Conservation (phyloP, 768 basidiomycete genomes). For the Cyclocybe aegerita region DNA sequence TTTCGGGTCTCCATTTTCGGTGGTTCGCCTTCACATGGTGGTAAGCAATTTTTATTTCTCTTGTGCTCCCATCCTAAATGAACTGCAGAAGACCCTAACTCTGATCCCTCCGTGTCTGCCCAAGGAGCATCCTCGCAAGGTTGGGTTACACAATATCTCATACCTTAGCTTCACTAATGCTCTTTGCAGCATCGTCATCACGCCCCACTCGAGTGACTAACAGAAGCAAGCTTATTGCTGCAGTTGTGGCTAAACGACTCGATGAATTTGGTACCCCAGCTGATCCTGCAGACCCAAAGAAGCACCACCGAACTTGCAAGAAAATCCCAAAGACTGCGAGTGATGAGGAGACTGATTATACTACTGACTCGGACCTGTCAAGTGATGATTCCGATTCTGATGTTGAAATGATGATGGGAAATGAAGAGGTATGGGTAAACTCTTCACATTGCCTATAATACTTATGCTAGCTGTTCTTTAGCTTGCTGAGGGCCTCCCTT, state of each 20-base stretch:
- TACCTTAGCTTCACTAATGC: not conserved
- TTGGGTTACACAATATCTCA: too few relatives aligned
- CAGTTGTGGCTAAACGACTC: too few relatives aligned
- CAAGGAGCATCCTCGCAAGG: too few relatives aligned
- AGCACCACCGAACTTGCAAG: too few relatives aligned
- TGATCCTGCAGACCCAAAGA: too few relatives aligned
- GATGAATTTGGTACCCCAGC: too few relatives aligned
- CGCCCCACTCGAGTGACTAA: not conserved
- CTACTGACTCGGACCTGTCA: not conserved
- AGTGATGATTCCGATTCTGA: not conserved
- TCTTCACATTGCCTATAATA: not conserved
- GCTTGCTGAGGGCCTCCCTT: not conserved
- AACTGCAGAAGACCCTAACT: too few relatives aligned
- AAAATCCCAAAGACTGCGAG: not conserved
- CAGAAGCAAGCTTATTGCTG: too few relatives aligned
- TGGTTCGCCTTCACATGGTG: not conserved
- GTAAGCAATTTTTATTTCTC: too few relatives aligned
- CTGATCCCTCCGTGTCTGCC: not conserved
- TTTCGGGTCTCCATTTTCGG: not conserved
- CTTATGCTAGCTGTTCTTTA: not conserved
- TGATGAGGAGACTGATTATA: not conserved
- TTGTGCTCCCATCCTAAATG: too few relatives aligned
- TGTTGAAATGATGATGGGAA: not conserved
- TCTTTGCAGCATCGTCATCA: not conserved
- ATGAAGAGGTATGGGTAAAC: too few relatives aligned